Evolutionary conservation across 768 basidiomycete species (phyloP), one percentile per base, ranked within the genome.

Genomic region (Terana coerulea): DNA sequence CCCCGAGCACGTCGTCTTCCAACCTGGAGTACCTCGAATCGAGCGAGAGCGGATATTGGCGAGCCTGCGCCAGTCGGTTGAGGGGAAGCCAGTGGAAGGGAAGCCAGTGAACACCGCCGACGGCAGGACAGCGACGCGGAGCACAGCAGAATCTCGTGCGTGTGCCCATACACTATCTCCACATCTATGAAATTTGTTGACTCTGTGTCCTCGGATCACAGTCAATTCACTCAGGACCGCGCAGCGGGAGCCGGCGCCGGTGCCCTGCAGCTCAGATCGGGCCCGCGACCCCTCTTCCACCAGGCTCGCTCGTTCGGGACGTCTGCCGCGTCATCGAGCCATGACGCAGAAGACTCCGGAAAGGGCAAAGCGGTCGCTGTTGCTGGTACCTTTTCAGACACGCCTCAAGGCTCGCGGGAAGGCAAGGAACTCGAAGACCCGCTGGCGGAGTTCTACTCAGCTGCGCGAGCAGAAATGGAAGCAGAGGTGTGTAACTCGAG

Each of bases 381-480:
- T n/a, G 26, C 28, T 15, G 36, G 9, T 28, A 6, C 4, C 44
- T 46, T 19, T 17, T 19, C 29, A 17, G 10, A 14, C 21, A 29
- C 17, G 5, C 22, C 21, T 8, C 14, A 17, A 21, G 47, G 36
- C 5, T 21, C 29, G 43, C 29, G 34, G 17, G 5, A 26, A 19
- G 36, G n/a, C 24, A 37, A 17, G 22, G 37, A 9, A 29, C 15
- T 26, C 10, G 44, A 50, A 25, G 86, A 89, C 61, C 84, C 87
- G 0, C 68, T 89, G 47, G 77, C 78, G 0, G 76, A 81, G 54
- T 87, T 84, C 59, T 88, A 88, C 59, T 73, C 68, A 3, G 67
- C 74, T 57, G 87, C 85, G 2, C 75, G 67, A 42, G 77, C 72
- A 15, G 75, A 79, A 33, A 64, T 59, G 22, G 77, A 79, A 22